Percentiles rank a stretch among this genome's conserved stretches.
These are phyloP conservation scores for Trapa incisa DNA, from an alignment of 345 rosid genomes.

Conservation along the genomic window DNA sequence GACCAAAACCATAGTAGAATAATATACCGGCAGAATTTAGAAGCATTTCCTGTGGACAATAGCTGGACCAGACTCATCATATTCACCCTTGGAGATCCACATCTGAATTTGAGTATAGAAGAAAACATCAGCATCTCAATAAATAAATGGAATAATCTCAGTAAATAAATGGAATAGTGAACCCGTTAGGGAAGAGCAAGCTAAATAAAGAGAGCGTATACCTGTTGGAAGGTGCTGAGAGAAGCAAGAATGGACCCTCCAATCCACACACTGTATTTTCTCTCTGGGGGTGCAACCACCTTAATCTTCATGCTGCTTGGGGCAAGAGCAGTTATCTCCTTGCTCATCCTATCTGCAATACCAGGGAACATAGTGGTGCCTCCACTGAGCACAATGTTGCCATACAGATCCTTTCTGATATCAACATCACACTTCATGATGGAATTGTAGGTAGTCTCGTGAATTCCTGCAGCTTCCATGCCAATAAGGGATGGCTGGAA, in stretches of 20 bases:
- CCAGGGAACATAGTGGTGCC: constrained; percentile 37
- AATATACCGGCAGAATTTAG: constrained; percentile 11
- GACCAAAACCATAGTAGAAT: neutral
- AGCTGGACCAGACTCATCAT: constrained; percentile 35
- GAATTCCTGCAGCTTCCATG: constrained; percentile 36
- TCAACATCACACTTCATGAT: constrained; percentile 36
- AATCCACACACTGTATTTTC: constrained; percentile 37
- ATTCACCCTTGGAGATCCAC: constrained; percentile 40
- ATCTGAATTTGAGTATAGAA: constrained; percentile 11
- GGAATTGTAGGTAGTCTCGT: constrained; percentile 32
- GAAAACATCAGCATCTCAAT: neutral
- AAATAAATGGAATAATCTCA: no score
- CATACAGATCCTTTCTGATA: constrained; percentile 31
- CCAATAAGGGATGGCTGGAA: constrained; percentile 34
- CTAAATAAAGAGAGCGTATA: neutral
- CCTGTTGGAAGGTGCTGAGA: constrained; percentile 43
- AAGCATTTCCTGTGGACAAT: constrained; percentile 43
- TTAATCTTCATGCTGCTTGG: constrained; percentile 40
- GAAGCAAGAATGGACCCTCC: constrained; percentile 39
- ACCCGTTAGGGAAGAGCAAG: neutral
- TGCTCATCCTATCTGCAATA: constrained; percentile 35
- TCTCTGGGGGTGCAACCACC: constrained; percentile 36
- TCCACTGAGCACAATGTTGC: constrained; percentile 36
- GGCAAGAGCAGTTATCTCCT: constrained; percentile 35
- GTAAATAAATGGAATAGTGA: no score